Percentiles rank a stretch among this genome's conserved stretches.
Evolutionary conservation across 2,329 filamentous ascomycete genomes (phyloP).

Genomic region (Monosporascus sp.): DNA sequence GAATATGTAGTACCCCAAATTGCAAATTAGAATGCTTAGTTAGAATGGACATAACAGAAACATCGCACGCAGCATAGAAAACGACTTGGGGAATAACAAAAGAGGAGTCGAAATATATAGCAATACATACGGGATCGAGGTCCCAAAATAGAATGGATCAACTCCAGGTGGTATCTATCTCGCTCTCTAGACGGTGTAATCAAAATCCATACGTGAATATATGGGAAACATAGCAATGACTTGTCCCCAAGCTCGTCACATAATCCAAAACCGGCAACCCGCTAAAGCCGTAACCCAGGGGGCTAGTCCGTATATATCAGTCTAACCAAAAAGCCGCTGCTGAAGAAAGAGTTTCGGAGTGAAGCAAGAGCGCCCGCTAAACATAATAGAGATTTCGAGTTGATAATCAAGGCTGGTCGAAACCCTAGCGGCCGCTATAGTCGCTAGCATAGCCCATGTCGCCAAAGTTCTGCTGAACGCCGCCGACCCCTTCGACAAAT

Average conservation of each 20-base stretch:
- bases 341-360: neutral
- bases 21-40: no score
- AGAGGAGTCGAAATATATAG: neutral
- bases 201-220: conserved; percentile 1
- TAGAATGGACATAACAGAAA: no score
- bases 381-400: neutral
- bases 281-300: neutral
- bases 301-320: neutral
- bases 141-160: conserved; percentile 4
- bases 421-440: conserved; percentile 37
- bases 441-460: conserved; percentile 51
- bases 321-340: neutral
- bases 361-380: neutral
- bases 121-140: neutral
- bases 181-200: conserved; percentile 17
- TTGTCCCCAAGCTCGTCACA: conserved; percentile 2
- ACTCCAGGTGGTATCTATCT: conserved; percentile 27
- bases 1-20: no score
- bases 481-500: conserved; percentile 45
- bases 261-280: conserved; percentile 3
- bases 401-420: no score
- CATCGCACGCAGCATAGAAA: no score
- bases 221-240: conserved; percentile 1
- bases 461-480: conserved; percentile 47
- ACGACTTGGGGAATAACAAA: no score